Conservation (phyloP, 495 filamentous ascomycete species). For the Podospora tetraspora region DNA sequence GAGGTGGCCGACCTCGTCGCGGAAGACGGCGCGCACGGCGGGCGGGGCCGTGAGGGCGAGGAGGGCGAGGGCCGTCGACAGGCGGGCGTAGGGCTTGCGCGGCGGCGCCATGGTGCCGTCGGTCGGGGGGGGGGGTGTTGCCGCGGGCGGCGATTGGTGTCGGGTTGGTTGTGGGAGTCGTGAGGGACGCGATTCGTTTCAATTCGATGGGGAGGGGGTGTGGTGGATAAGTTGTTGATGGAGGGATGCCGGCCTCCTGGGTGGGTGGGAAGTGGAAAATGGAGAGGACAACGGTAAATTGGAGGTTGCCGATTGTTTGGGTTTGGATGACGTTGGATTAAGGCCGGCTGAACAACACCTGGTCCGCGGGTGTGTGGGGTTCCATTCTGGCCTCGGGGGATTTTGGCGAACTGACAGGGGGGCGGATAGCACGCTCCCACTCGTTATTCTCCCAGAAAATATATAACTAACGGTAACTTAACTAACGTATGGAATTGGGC, state of each 20-base stretch:
- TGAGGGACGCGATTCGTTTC: background rate
- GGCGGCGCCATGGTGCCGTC: background rate
- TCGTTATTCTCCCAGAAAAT: background rate
- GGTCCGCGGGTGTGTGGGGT: background rate
- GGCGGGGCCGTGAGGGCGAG: conserved; percentile 30
- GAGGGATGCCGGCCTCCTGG: background rate
- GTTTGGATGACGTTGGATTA: background rate
- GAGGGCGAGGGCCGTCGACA: conserved; percentile 21
- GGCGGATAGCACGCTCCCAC: background rate
- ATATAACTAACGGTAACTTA: too few species aligned
- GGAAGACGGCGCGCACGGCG: conserved; percentile 62
- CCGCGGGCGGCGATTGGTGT: background rate
- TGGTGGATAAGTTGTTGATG: background rate
- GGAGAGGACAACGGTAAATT: background rate
- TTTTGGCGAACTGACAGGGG: background rate
- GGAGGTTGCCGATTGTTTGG: background rate
- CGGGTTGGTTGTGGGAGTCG: background rate
- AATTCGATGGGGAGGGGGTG: background rate
- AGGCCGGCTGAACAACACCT: background rate
- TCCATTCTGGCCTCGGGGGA: background rate
- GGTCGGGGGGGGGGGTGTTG: background rate
- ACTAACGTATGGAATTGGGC: background rate
- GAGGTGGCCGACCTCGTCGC: conserved; percentile 84
- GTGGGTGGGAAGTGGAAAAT: background rate
- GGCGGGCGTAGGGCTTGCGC: conserved; percentile 13